Conservation (phyloP, 768 basidiomycete genomes). For the Rhodosporidiobolus odoratus region DNA sequence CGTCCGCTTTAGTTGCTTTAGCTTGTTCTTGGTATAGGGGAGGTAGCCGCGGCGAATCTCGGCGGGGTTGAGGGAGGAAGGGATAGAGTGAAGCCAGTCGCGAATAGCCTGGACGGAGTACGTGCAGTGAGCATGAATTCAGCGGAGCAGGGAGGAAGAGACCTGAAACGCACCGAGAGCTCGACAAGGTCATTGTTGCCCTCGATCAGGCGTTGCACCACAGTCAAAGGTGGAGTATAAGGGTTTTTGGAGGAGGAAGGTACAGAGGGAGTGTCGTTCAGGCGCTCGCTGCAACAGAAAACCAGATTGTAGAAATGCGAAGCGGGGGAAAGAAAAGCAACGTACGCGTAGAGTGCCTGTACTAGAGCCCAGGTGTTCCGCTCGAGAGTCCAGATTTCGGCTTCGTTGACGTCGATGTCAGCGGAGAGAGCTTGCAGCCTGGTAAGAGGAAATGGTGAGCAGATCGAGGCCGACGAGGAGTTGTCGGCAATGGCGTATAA, state of each 20-base stretch:
- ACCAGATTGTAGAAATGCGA: background rate
- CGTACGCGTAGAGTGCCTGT: conserved; percentile 61
- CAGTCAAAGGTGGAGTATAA: conserved; percentile 69
- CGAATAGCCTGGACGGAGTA: conserved; percentile 51
- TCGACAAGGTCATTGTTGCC: conserved; percentile 65
- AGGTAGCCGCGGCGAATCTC: conserved; percentile 70
- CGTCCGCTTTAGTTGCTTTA: conserved; percentile 63
- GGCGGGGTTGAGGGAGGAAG: conserved; percentile 59
- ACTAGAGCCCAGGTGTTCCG: conserved; percentile 75
- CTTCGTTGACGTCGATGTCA: conserved; percentile 49
- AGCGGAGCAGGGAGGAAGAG: background rate
- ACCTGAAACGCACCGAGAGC: conserved; percentile 55
- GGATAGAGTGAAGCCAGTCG: conserved; percentile 68
- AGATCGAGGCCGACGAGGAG: background rate
- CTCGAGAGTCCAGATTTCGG: conserved; percentile 65
- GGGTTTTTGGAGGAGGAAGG: conserved; percentile 55
- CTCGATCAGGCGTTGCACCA: conserved; percentile 68
- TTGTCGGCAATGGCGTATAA: background rate
- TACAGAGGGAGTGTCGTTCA: background rate
- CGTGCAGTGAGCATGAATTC: background rate
- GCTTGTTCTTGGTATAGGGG: conserved; percentile 65
- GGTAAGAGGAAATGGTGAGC: background rate
- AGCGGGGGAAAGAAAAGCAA: conserved; percentile 30
- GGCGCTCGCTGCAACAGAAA: conserved; percentile 17
- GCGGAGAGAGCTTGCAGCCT: conserved; percentile 22